Base-by-base conservation (phyloP, 257 asterid species). In the Nicotiana knightiana region DNA sequence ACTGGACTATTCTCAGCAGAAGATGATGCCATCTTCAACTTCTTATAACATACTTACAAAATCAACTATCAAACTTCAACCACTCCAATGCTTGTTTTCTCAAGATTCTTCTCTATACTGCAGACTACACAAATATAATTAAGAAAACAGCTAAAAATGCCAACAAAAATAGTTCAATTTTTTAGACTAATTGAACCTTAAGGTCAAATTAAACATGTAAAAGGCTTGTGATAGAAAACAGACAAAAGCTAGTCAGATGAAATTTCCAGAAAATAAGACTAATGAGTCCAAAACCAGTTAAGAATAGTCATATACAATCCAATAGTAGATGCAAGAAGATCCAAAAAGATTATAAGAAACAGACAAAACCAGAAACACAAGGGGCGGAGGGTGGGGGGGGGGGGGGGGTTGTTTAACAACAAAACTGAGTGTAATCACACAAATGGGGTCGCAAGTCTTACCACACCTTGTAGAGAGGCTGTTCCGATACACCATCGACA, bases 1-100 rank as follows among this genome's bases (percentile, higher is more conserved):
- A 85, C 35, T 24, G 83, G 51, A 77, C 66, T 77, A 9, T 46
- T 64, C 16, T 85, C 66, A 67, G 89, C 80, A 51, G 86, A 85
- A 81, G 90, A 83, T 53, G 90, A 84, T 80, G 84, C 85, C 85
- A 86, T 62, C 58, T 68, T 70, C 70, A 80, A 76, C 54, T 70
- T 76, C 82, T 83, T 73, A 17, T 86, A 89, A 73, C 83, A 81
- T 75, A 11, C 53, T 51, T 15, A 39, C 57, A 75, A 58, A 75
- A 30, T 82, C 90, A 43, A 18, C 83, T 84, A 80, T 77, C 87
- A 62, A 82, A 89, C 39, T 82, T 35, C 61, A 80, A 71, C 15
- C 90, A 90, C 81, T 86, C 85, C 83, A 90, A 91, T 67, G 81
- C 84, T 83, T 81, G 66, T 75, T 81, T 73, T 21, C 62, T 39